A percentile compares a stretch with the other conserved stretches of the same genome.
Conservation (phyloP, 345 rosid species). For the Citrus hindsii region DNA sequence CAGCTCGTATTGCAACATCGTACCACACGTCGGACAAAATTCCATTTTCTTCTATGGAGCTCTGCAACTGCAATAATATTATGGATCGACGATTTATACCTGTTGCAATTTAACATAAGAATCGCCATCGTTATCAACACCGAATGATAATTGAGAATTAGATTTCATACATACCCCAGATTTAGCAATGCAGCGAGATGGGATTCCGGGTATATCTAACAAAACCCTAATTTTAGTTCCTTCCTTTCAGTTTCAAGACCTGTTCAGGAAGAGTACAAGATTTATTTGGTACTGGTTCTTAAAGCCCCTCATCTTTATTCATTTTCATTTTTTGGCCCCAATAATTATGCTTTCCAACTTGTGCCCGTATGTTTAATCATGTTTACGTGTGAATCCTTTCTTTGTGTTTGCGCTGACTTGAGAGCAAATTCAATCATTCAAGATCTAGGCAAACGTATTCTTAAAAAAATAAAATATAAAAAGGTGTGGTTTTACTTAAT, state of each 20-base stretch:
- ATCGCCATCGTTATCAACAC: too few relatives aligned
- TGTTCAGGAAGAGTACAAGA: background rate
- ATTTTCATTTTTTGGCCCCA: too few relatives aligned
- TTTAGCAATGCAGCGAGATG: background rate
- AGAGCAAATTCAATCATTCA: background rate
- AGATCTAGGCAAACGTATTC: background rate
- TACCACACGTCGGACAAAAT: conserved; percentile 58
- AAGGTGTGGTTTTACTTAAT: background rate
- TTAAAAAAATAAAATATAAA: background rate
- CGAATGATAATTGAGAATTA: background rate
- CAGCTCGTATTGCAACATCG: conserved; percentile 48
- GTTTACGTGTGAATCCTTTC: background rate
- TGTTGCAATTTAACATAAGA: background rate
- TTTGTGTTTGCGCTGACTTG: background rate
- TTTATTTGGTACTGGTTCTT: background rate
- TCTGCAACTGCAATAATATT: background rate
- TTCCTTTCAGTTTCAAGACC: background rate
- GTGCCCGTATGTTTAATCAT: background rate
- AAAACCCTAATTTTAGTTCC: background rate
- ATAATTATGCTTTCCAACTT: too few relatives aligned
- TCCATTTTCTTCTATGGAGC: conserved; percentile 33
- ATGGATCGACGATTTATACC: background rate
- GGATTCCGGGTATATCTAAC: background rate
- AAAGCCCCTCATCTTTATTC: background rate
- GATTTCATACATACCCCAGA: background rate